Percentiles rank a stretch among this genome's conserved stretches.
Evolutionary conservation across 345 rosid genomes (phyloP).

Genomic region (Crucihimalaya himalaica): DNA sequence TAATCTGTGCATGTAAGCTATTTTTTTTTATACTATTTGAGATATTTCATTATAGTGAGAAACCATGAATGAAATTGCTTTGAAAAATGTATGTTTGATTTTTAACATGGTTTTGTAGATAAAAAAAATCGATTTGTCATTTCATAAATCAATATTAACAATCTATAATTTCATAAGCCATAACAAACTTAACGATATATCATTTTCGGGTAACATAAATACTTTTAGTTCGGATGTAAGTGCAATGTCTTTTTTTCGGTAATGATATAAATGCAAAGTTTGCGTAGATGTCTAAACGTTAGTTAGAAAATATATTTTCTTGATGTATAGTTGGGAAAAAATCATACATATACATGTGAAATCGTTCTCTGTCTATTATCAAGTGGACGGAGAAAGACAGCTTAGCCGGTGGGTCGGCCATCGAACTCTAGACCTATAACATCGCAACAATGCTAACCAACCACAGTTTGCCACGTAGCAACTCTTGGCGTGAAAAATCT

Average conservation of each 20-base stretch:
- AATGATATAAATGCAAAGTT: constrained; percentile 16
- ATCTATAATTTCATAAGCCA: neutral
- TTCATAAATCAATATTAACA: neutral
- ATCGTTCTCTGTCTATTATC: constrained; percentile 16
- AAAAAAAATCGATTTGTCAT: neutral
- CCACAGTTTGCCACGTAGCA: neutral
- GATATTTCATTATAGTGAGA: no score
- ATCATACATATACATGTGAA: neutral
- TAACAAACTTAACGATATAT: neutral
- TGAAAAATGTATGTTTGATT: no score
- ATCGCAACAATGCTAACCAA: constrained; percentile 14
- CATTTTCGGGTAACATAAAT: neutral
- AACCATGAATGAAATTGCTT: no score
- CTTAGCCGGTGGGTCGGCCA: constrained; percentile 33
- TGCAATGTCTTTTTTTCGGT: no score
- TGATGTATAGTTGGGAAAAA: neutral
- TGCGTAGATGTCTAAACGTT: neutral
- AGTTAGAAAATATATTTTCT: neutral
- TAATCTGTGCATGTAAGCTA: neutral
- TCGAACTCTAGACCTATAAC: constrained; percentile 33
- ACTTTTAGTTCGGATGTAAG: neutral
- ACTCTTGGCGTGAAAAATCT: neutral
- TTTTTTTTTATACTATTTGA: no score
- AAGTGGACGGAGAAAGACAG: constrained; percentile 23
- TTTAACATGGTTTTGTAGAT: neutral